Evolutionary conservation across 805 yeast genomes (phyloP).

Genomic region (Nakazawaea ernobii): DNA sequence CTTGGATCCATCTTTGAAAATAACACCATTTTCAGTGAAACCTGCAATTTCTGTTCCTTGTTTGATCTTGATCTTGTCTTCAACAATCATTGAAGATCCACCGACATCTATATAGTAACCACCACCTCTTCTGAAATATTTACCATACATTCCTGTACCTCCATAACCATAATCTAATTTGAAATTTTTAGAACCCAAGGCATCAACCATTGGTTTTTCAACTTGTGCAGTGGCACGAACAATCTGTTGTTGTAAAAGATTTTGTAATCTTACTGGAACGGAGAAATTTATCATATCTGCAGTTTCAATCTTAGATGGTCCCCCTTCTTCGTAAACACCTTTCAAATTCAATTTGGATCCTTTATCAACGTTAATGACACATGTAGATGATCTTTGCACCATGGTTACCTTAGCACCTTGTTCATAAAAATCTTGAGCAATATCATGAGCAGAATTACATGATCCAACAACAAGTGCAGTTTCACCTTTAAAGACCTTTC

Average conservation of each 20-base stretch:
- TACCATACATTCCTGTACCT: slow-evolving; percentile 35
- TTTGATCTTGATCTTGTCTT: slow-evolving; percentile 32
- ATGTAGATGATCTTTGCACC: slow-evolving; percentile 40
- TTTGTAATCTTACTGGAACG: slow-evolving; percentile 28
- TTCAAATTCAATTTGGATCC: slow-evolving; percentile 26
- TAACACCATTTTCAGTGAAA: slow-evolving; percentile 32
- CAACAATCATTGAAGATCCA: slow-evolving; percentile 31
- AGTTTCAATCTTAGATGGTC: slow-evolving; percentile 27
- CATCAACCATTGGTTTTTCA: slow-evolving; percentile 27
- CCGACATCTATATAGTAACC: slow-evolving; percentile 45
- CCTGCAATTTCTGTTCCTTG: slow-evolving; percentile 27
- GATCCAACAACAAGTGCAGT: slow-evolving; percentile 40
- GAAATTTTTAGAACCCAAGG: slow-evolving; percentile 31
- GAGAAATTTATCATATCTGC: slow-evolving; percentile 34
- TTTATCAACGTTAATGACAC: slow-evolving; percentile 31
- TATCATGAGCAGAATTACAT: slow-evolving; percentile 41
- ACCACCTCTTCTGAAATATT: slow-evolving; percentile 35
- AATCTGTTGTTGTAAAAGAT: slow-evolving; percentile 31
- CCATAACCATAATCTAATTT: slow-evolving; percentile 37
- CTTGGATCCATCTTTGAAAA: slow-evolving; percentile 31
- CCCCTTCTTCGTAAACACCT: slow-evolving; percentile 31
- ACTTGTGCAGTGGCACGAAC: slow-evolving; percentile 25
- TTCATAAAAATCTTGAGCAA: slow-evolving; percentile 38
- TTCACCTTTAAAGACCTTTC: slow-evolving; percentile 34
- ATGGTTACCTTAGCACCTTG: slow-evolving; percentile 38